Evolutionary conservation across 2,329 filamentous ascomycete species (phyloP).

Genomic region (Chlorencoelia australis): DNA sequence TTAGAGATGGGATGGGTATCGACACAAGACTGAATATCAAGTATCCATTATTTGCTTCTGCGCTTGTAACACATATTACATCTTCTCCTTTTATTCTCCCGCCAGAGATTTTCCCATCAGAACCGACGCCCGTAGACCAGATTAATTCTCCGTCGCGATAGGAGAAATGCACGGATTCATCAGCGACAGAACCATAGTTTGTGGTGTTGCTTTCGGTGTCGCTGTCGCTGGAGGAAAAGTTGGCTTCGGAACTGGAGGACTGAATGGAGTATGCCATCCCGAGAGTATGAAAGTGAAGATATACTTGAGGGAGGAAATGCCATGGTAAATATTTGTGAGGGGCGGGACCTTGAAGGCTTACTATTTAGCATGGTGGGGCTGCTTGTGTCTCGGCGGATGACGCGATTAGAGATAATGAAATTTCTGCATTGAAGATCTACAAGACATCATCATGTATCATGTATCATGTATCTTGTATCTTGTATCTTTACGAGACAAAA

Average conservation of each 20-base stretch:
- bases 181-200: slow-evolving; percentile 4
- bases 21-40: slow-evolving; percentile 31
- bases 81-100: slow-evolving; percentile 24
- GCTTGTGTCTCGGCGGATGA: too few relatives aligned
- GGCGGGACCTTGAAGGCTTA: too few relatives aligned
- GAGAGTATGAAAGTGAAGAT: background rate
- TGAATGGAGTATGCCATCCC: slow-evolving; percentile 4
- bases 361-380: too few relatives aligned
- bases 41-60: slow-evolving; percentile 14
- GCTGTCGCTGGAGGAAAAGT: slow-evolving; percentile 5
- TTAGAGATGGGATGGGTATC: slow-evolving; percentile 28
- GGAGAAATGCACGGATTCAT: slow-evolving; percentile 6
- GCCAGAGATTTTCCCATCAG: slow-evolving; percentile 1
- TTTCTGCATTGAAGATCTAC: too few relatives aligned
- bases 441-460: too few relatives aligned
- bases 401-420: too few relatives aligned
- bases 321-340: too few relatives aligned
- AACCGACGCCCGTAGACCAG: slow-evolving; percentile 3
- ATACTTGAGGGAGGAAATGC: background rate
- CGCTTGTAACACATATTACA: slow-evolving; percentile 24
- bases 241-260: slow-evolving; percentile 7
- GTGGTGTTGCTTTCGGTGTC: slow-evolving; percentile 10
- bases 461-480: too few relatives aligned
- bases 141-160: slow-evolving; percentile 12
- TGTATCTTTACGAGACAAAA: too few relatives aligned